Conservation (phyloP, 1,284 basidiomycete species). For the Abortiporus biennis region DNA sequence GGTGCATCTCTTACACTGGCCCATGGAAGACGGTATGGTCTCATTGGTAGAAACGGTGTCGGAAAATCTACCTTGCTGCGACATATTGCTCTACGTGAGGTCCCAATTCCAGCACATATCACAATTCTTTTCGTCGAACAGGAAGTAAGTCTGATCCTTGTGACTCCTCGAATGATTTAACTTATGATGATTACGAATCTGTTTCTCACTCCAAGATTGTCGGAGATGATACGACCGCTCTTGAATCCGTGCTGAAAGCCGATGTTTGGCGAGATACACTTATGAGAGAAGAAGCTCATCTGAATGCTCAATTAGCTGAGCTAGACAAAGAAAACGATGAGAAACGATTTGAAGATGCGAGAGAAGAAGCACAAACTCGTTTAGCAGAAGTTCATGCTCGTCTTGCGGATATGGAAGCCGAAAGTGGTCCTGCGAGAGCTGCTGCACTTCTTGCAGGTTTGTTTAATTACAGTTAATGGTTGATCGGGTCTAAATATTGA, state of each 20-base stretch:
- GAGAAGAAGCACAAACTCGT: conserved; percentile 82
- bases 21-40: conserved; percentile 82
- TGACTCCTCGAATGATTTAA: neutral
- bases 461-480: neutral
- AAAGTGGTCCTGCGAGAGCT: conserved; percentile 91
- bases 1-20: conserved; percentile 86
- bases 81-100: conserved; percentile 93
- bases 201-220: conserved; percentile 48
- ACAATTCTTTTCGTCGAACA: conserved; percentile 98
- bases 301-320: conserved; percentile 68
- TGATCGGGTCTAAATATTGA: neutral
- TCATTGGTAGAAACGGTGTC: conserved; percentile 87
- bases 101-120: conserved; percentile 90
- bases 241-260: conserved; percentile 93
- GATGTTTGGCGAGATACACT: conserved; percentile 95
- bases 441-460: conserved; percentile 83
- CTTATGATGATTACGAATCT: neutral
- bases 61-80: conserved; percentile 98
- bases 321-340: conserved; percentile 76
- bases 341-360: conserved; percentile 71
- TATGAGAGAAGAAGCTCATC: conserved; percentile 70
- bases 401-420: conserved; percentile 96
- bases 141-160: conserved; percentile 53
- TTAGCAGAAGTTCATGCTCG: conserved; percentile 91
- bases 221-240: conserved; percentile 89